Base-by-base conservation (phyloP, 2,329 filamentous ascomycete species). In the Microsporum canis region DNA sequence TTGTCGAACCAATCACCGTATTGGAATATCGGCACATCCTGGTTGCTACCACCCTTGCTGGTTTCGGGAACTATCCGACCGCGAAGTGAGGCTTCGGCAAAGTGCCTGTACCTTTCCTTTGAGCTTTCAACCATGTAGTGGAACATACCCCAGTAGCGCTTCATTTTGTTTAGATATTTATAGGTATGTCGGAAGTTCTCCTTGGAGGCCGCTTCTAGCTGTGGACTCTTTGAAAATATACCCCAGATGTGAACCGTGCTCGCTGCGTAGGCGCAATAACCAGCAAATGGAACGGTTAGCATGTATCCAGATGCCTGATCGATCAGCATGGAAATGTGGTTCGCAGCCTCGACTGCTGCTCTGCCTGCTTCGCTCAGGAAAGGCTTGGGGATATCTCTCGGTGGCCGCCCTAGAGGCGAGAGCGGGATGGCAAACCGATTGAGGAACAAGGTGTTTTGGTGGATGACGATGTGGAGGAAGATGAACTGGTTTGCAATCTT, bases 81-180 rank as follows among this genome's bases (percentile, higher is more conserved):
- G 66, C 84, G 83, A 59, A 86, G 80, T 34, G 86, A 84, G n/a
- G 87, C 87, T 71, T 96, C 91, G 14, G 91, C 86, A 67, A 91
- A 92, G 56, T 85, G 84, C 58, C 88, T 84, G 71, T 96, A 99
- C 63, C 95, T 85, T 60, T 92, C 88, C 63, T 94, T 91, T 39
- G 96, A 81, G 68, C 92, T 94, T 71, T 97, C 91, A 0, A 90
- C 87, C 82, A 97, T 91, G 76, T 91, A 96, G 71, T 96, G 89
- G 71, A 97, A 96, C 88, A 96, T 95, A 63, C 92, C 94, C 94
- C 94, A 99, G 69, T 94, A 91, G 63, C 89, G 89, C 78, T 96
- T 96, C 89, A 97, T 95, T 74, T 89, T 94, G 60, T 88, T 87
- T 51, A 99, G 77, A 68, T 94, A 97, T 69, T 88, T 89, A 68